A percentile compares a stretch with the other conserved stretches of the same genome.
Conservation (phyloP, 108 stramenopile species). For the Seminavis robusta region DNA sequence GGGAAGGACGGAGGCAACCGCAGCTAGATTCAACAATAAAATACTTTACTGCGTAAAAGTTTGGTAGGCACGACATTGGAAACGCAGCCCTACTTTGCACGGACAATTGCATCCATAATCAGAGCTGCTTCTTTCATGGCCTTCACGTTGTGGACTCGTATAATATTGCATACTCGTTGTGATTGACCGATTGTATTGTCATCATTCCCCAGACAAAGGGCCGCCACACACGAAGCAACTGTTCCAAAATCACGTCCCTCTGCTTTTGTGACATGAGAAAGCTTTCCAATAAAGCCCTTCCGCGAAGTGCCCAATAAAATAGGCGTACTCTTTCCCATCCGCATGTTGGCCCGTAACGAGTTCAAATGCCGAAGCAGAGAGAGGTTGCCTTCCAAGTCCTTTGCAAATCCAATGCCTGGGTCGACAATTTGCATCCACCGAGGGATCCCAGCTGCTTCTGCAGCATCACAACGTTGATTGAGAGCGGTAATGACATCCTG, state of each 20-base stretch:
- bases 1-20: too few species aligned
- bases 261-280: conserved; percentile 59
- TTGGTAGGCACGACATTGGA: too few species aligned
- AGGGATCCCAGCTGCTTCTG: conserved; percentile 74
- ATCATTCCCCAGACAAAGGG: conserved; percentile 48
- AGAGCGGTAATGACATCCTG: conserved; percentile 65
- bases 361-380: conserved; percentile 57
- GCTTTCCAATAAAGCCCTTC: conserved; percentile 91
- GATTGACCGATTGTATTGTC: conserved; percentile 8
- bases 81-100: conserved; percentile 21
- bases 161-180: conserved; percentile 49
- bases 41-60: too few species aligned
- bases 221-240: conserved; percentile 72
- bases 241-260: conserved; percentile 81
- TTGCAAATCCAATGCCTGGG: conserved; percentile 98
- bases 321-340: conserved; percentile 41
- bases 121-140: conserved; percentile 60
- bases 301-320: conserved; percentile 89
- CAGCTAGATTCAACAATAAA: too few species aligned
- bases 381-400: conserved; percentile 77
- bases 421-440: conserved; percentile 90
- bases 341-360: conserved; percentile 22
- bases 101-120: conserved; percentile 74
- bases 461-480: conserved; percentile 45
- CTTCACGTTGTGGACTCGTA: conserved; percentile 93